These are phyloP conservation scores for Gloeophyllum trabeum DNA, from an alignment of 768 basidiomycete species.

Conservation along the genomic window DNA sequence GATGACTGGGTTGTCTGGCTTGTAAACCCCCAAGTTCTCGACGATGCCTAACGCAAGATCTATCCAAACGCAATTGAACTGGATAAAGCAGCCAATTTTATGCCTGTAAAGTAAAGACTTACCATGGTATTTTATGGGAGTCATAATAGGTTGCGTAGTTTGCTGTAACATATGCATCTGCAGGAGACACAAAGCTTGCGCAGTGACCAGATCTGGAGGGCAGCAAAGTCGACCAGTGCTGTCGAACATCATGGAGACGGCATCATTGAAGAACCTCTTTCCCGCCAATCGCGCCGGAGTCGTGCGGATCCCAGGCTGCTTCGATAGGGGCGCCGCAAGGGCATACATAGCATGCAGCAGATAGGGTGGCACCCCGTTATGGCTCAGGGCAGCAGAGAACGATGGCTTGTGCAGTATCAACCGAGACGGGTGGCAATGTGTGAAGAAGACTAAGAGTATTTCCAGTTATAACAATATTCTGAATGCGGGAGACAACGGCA, in stretches of 20 bases:
- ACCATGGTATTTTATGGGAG: slow-evolving; percentile 37
- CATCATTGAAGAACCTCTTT: slow-evolving; percentile 39
- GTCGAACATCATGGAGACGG: slow-evolving; percentile 63
- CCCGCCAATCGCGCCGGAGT: slow-evolving; percentile 27
- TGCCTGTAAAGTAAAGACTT: slow-evolving; percentile 6
- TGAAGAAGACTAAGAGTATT: slow-evolving; percentile 59
- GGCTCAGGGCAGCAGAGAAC: slow-evolving; percentile 55
- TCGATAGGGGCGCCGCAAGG: slow-evolving; percentile 66
- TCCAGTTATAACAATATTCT: neutral
- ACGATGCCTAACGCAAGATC: slow-evolving; percentile 60
- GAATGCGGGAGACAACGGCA: slow-evolving; percentile 5
- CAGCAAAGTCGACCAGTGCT: slow-evolving; percentile 48
- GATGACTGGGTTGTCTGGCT: slow-evolving; percentile 47
- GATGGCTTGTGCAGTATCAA: slow-evolving; percentile 72
- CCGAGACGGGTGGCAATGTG: slow-evolving; percentile 70
- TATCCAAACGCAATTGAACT: slow-evolving; percentile 12
- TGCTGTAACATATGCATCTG: slow-evolving; percentile 41
- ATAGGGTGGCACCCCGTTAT: slow-evolving; percentile 56
- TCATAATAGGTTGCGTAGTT: slow-evolving; percentile 13
- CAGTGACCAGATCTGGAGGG: slow-evolving; percentile 57
- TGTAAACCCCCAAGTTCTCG: slow-evolving; percentile 53
- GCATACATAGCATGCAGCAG: slow-evolving; percentile 70
- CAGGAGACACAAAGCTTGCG: slow-evolving; percentile 65
- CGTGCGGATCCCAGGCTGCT: slow-evolving; percentile 49
- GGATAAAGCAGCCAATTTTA: neutral